Evolutionary conservation across 1,284 basidiomycete genomes (phyloP).

Genomic region (Chalciporus sp.): DNA sequence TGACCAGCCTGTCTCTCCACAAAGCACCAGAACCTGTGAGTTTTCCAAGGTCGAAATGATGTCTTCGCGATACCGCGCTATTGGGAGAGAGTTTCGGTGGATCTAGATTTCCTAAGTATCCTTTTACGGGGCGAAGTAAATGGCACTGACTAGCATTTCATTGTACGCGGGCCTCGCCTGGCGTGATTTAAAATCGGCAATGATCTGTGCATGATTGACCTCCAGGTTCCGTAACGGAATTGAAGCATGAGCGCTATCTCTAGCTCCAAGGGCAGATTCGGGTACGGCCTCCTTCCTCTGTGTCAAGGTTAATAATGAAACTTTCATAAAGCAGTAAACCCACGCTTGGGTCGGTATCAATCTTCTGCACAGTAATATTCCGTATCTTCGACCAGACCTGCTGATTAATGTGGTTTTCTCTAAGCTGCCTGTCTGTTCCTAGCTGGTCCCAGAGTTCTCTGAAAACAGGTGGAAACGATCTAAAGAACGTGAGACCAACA

Average conservation of each 20-base stretch:
- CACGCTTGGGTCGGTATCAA: constrained; percentile 48
- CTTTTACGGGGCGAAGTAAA: neutral
- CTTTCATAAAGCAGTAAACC: constrained; percentile 9
- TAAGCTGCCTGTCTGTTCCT: constrained; percentile 63
- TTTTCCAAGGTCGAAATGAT: constrained; percentile 76
- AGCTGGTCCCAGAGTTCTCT: constrained; percentile 95
- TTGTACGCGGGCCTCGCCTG: constrained; percentile 73
- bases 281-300: constrained; percentile 34
- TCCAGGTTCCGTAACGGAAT: constrained; percentile 28
- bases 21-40: constrained; percentile 91
- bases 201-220: constrained; percentile 51
- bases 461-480: constrained; percentile 79
- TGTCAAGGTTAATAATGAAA: constrained; percentile 3
- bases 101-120: constrained; percentile 39
- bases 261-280: constrained; percentile 32
- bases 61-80: constrained; percentile 79
- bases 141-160: constrained; percentile 77
- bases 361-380: constrained; percentile 60
- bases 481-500: constrained; percentile 60
- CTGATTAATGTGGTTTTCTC: constrained; percentile 70
- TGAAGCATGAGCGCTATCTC: constrained; percentile 13
- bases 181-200: constrained; percentile 60
- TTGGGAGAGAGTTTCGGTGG: constrained; percentile 82
- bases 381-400: constrained; percentile 72
- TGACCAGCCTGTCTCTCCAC: constrained; percentile 97